Conservation (phyloP, 1,284 basidiomycete genomes). For the Cutaneotrichosporon sp. region DNA sequence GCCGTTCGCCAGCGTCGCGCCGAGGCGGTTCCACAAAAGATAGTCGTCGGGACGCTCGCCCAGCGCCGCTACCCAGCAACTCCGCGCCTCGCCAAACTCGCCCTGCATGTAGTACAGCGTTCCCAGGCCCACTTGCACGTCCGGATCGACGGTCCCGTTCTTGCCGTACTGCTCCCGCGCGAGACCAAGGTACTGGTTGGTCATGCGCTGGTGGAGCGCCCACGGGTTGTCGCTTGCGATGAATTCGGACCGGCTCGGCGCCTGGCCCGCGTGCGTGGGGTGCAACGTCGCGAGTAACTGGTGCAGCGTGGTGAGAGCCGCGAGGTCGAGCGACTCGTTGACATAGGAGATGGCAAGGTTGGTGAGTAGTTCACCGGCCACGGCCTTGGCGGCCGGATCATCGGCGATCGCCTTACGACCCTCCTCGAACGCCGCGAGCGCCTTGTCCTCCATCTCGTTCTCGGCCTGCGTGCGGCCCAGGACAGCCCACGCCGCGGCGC, state of each 20-base stretch:
- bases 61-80: slow-evolving; percentile 86
- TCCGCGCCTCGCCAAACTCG: slow-evolving; percentile 54
- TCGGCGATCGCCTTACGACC: slow-evolving; percentile 67
- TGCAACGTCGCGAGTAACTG: slow-evolving; percentile 78
- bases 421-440: slow-evolving; percentile 57
- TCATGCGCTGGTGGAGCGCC: slow-evolving; percentile 76
- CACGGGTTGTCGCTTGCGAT: slow-evolving; percentile 59
- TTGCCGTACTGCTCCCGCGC: slow-evolving; percentile 70
- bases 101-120: slow-evolving; percentile 79
- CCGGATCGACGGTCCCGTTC: slow-evolving; percentile 69
- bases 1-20: slow-evolving; percentile 92
- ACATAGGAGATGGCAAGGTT: slow-evolving; percentile 95
- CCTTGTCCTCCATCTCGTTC: slow-evolving; percentile 69
- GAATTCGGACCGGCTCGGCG: slow-evolving; percentile 27
- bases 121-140: slow-evolving; percentile 89
- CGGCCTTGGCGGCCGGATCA: slow-evolving; percentile 58
- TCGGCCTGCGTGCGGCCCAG: slow-evolving; percentile 91
- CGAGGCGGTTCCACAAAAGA: slow-evolving; percentile 91
- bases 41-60: slow-evolving; percentile 79
- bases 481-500: slow-evolving; percentile 77
- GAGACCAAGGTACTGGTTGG: slow-evolving; percentile 76
- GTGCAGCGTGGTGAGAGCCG: slow-evolving; percentile 79
- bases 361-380: slow-evolving; percentile 72
- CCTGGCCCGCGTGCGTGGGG: slow-evolving; percentile 55
- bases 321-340: slow-evolving; percentile 88